Evolutionary conservation across 208 protist species (phyloP).

Genomic region (Angomonas deanei): DNA sequence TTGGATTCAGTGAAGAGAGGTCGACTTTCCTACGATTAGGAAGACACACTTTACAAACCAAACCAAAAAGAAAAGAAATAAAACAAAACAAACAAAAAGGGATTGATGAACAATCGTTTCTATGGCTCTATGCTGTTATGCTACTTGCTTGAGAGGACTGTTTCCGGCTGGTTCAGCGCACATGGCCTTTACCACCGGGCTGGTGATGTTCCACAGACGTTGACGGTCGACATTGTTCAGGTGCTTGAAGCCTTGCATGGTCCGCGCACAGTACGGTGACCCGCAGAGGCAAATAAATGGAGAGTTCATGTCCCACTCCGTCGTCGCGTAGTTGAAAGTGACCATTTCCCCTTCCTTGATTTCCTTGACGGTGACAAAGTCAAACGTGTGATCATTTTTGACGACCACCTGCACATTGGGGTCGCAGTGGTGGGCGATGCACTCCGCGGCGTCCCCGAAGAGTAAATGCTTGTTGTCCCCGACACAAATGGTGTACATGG

Average conservation of each 20-base stretch:
- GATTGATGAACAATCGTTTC: neutral
- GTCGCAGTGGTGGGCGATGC: constrained; percentile 85
- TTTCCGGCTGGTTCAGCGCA: constrained; percentile 1
- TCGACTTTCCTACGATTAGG: too few species aligned
- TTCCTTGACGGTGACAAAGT: constrained; percentile 58
- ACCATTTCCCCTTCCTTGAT: constrained; percentile 74
- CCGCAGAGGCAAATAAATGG: constrained; percentile 83
- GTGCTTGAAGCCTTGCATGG: constrained; percentile 65
- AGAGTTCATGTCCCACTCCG: constrained; percentile 84
- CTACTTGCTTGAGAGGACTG: neutral
- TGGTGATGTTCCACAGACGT: constrained; percentile 71
- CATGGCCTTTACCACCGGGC: constrained; percentile 40
- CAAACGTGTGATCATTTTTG: constrained; percentile 41
- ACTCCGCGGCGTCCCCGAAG: constrained; percentile 83
- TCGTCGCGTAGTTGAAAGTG: constrained; percentile 87
- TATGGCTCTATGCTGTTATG: neutral
- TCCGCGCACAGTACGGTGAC: constrained; percentile 45
- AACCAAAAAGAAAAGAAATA: constrained; percentile 9
- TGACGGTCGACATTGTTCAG: constrained; percentile 54
- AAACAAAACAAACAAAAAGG: constrained; percentile 13
- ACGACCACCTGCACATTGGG: constrained; percentile 72
- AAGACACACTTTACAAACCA: too few species aligned
- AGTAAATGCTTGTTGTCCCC: constrained; percentile 65
- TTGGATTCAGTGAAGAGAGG: too few species aligned
- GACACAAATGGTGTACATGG: constrained; percentile 88